Percentiles rank a stretch among this genome's conserved stretches.
These are phyloP conservation scores for Auriscalpium microsporum DNA, from an alignment of 768 basidiomycete species.

Conservation along the genomic window DNA sequence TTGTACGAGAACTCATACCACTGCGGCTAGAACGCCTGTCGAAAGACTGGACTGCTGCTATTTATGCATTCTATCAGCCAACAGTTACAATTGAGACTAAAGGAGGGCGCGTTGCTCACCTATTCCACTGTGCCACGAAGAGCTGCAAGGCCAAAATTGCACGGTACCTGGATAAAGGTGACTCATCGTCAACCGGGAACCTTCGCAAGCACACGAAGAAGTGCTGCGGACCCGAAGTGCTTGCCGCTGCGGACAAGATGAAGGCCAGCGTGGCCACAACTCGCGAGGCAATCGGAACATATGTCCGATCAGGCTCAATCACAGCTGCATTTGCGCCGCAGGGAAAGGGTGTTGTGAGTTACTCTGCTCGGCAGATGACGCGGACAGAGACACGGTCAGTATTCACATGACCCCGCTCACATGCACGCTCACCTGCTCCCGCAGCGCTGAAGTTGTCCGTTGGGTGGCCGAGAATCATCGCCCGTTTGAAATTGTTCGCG, in stretches of 20 bases:
- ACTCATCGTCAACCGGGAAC: slow-evolving; percentile 25
- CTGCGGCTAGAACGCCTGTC: slow-evolving; percentile 9
- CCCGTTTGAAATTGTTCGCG: slow-evolving; percentile 28
- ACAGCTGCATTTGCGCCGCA: too few relatives aligned
- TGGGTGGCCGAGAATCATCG: slow-evolving; percentile 28
- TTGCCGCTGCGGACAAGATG: slow-evolving; percentile 10
- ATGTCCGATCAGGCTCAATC: neutral
- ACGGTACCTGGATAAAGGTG: slow-evolving; percentile 19
- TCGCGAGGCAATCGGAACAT: neutral
- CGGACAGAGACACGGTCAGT: too few relatives aligned
- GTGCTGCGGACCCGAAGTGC: slow-evolving; percentile 27
- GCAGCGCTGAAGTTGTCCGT: slow-evolving; percentile 17
- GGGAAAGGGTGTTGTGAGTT: too few relatives aligned
- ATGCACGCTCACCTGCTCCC: neutral
- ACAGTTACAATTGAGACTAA: slow-evolving; percentile 14
- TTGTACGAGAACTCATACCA: too few relatives aligned
- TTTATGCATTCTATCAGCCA: slow-evolving; percentile 29
- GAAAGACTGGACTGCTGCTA: slow-evolving; percentile 24
- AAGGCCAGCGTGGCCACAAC: neutral
- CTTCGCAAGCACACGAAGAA: slow-evolving; percentile 17
- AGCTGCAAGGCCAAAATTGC: slow-evolving; percentile 16
- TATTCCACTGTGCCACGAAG: slow-evolving; percentile 20
- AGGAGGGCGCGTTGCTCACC: slow-evolving; percentile 17
- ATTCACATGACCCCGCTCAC: too few relatives aligned
- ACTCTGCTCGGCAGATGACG: too few relatives aligned